Base-by-base conservation (phyloP, 768 basidiomycete species). In the Auricularia sp. region DNA sequence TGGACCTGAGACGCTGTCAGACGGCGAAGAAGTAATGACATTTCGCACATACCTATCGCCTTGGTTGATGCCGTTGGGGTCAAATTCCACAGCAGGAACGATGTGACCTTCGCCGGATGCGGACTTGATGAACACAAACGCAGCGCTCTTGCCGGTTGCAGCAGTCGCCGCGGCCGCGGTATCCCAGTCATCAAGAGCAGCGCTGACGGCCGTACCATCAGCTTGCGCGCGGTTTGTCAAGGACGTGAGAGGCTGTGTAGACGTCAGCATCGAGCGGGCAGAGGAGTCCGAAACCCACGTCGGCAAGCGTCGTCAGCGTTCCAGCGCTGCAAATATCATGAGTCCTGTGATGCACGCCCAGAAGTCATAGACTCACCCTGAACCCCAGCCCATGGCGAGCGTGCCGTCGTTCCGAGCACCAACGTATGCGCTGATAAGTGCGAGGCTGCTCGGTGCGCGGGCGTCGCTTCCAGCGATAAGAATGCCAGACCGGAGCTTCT, bases 281-380 rank as follows among this genome's bases (percentile, higher is more conserved):
- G 29, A 4, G 39, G 33, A 54, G 13, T 14, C 8, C 39, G 39
- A 14, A 1, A 76, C 83, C 70, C 64, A 88, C 87, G 59, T 88
- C 85, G 66, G 94, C 75, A 16, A 94, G 82, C 74, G 92, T 94
- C 4, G 87, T 85, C 77, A 90, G 87, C 68, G 85, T 83, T 13
- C 83, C 81, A 0, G 93, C 91, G 75, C 92, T 42, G 39, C 39
- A 14, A 42, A 14, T 14, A 42, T 7, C 39, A 8, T 7, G 7
- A 14, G 13, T 7, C 7, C 7, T 42, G 8, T 42, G 39, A 42
- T 10, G 10, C 39, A 10, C 16, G 18, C 18, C 18, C 16, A 1
- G 45, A 7, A 7, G 44, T 10, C 8, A 36, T 42, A 8, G 7
- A 42, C 39, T 8, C 14, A 44, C 39, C 39, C 64, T 24, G 36